Conservation (phyloP, 1,284 basidiomycete genomes). For the Moesziomyces globuligerus region DNA sequence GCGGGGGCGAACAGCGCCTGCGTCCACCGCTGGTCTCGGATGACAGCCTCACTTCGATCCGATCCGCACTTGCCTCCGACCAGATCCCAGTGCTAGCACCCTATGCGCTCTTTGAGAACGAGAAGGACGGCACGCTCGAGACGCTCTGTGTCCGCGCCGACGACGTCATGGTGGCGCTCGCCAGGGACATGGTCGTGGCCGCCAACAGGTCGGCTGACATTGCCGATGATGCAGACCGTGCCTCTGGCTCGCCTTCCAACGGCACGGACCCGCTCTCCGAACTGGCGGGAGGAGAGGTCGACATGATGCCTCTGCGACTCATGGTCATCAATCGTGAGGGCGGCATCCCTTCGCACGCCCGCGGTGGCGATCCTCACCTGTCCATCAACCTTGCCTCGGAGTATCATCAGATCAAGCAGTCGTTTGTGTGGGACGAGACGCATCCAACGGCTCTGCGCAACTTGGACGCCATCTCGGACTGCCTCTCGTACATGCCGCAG, state of each 20-base stretch:
- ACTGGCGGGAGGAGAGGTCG: slow-evolving; percentile 55
- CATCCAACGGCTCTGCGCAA: slow-evolving; percentile 90
- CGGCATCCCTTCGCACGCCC: slow-evolving; percentile 96
- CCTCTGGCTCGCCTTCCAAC: neutral
- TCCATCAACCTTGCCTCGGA: slow-evolving; percentile 94
- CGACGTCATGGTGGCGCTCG: slow-evolving; percentile 87
- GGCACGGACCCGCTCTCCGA: slow-evolving; percentile 22
- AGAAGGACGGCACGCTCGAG: slow-evolving; percentile 70
- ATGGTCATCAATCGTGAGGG: slow-evolving; percentile 99
- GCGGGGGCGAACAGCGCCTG: slow-evolving; percentile 30
- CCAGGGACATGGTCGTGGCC: slow-evolving; percentile 79
- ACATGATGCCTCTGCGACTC: slow-evolving; percentile 77
- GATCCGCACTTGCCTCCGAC: slow-evolving; percentile 85
- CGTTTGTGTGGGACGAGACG: slow-evolving; percentile 84
- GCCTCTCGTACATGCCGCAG: slow-evolving; percentile 90
- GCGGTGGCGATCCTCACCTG: slow-evolving; percentile 91
- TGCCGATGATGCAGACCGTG: neutral
- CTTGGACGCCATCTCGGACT: slow-evolving; percentile 84
- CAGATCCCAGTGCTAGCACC: slow-evolving; percentile 98
- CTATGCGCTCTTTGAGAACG: slow-evolving; percentile 86
- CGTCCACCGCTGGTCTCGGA: slow-evolving; percentile 71
- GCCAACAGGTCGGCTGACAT: slow-evolving; percentile 23
- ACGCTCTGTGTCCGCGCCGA: slow-evolving; percentile 88
- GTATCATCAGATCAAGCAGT: slow-evolving; percentile 83
- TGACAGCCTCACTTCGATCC: slow-evolving; percentile 81